These are phyloP conservation scores for Hypoxylon sp. DNA, from an alignment of 2,329 filamentous ascomycete species.

Conservation along the genomic window DNA sequence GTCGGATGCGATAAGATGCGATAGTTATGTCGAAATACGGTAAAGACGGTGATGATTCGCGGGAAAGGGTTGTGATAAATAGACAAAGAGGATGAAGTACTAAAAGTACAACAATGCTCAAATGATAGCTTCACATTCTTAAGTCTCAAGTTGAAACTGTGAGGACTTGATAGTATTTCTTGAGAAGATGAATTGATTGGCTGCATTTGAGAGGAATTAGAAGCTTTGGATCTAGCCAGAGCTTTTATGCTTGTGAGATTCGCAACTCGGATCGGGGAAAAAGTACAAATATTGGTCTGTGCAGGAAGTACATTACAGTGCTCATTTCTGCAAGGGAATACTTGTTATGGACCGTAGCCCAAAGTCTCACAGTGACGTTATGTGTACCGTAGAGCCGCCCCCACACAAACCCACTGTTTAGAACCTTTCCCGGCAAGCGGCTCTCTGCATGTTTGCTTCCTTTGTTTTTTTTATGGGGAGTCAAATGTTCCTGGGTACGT, in stretches of 20 bases:
- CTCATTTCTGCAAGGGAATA: conserved; percentile 14
- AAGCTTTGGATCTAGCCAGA: conserved; percentile 29
- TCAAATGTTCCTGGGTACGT: conserved; percentile 3
- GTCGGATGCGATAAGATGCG: conserved; percentile 9
- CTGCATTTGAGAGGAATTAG: conserved; percentile 27
- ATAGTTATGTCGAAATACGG: background rate
- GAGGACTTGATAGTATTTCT: conserved; percentile 22
- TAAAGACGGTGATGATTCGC: background rate
- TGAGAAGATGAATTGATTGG: conserved; percentile 36
- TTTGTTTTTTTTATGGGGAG: background rate
- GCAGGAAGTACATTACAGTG: conserved; percentile 17
- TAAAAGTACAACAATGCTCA: conserved; percentile 8
- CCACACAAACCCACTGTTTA: conserved; percentile 17
- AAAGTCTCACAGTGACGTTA: conserved; percentile 41
- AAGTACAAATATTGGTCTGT: conserved; percentile 20
- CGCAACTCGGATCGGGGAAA: conserved; percentile 23
- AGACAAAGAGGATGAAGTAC: conserved; percentile 5
- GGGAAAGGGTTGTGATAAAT: too few species aligned
- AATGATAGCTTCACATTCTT: conserved; percentile 29
- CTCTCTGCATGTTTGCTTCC: conserved; percentile 13
- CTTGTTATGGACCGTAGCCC: background rate
- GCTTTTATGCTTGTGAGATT: conserved; percentile 27
- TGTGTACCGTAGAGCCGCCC: conserved; percentile 21
- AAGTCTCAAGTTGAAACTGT: conserved; percentile 6
- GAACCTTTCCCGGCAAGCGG: conserved; percentile 30